Evolutionary conservation across 305 asterid species (phyloP), one percentile per base, ranked within the genome.

Genomic region (Petunia hybrid): DNA sequence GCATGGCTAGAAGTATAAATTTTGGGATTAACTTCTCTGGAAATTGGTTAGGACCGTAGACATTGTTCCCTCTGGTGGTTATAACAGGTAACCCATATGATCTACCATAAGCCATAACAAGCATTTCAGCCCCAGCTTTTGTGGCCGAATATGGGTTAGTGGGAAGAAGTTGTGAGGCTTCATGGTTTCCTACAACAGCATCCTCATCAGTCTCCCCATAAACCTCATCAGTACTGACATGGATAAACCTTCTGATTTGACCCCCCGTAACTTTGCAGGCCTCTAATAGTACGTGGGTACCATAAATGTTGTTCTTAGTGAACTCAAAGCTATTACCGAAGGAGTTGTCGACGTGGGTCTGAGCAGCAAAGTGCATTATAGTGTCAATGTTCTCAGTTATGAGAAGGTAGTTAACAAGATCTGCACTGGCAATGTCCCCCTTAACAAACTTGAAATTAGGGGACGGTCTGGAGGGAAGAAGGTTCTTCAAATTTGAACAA

Each of bases 71-170:
- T 35, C 98, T 85, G 0, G 98, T 93, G 2, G 98, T 93, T 79
- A 93, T 93, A 69, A 93, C 98, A 36, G 97, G 97, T 82, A 92
- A 83, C 4, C 96, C 97, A 51, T 92, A 92, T 8, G 97, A 92
- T 81, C 97, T 82, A 9, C 94, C 96, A 60, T 92, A 92, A 42
- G 97, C 97, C 97, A 92, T 92, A 8, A 92, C 96, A 80, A 92
- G 93, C 97, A 92, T 92, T 83, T 92, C 97, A 0, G 97, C 97
- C 76, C 97, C 97, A 65, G 97, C 97, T 86, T 92, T 92, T 6
- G 97, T 92, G 65, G 97, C 97, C 0, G 97, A 91, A 82, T 92
- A 91, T 0, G 97, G 97, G 79, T 92, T 92, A 5, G 97, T 92
- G 9, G 97, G 97, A 57, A 92, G 90, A 60, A 92, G 96, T 77